Percentiles rank a stretch among this genome's conserved stretches.
Evolutionary conservation across 176 grass and related monocot genomes (phyloP).

Genomic region (Eragrostis curvula): DNA sequence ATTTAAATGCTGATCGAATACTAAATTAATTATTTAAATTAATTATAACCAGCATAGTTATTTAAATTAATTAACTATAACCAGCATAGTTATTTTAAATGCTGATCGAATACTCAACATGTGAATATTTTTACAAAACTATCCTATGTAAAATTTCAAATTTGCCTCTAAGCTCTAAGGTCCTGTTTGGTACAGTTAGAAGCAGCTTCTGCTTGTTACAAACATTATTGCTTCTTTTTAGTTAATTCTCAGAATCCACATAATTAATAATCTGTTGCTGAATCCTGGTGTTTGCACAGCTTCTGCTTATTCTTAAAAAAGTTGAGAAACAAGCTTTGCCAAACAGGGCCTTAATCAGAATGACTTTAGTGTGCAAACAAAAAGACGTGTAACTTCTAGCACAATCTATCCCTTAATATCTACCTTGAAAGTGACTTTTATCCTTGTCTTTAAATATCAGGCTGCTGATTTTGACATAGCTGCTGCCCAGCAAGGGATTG

Average conservation of each 20-base stretch:
- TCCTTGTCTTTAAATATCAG: conserved; percentile 29
- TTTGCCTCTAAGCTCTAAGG: conserved; percentile 1
- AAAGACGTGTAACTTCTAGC: not conserved
- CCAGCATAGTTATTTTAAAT: not conserved
- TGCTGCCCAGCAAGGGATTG: conserved; percentile 77
- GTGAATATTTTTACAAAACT: not conserved
- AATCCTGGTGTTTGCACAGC: too few species aligned
- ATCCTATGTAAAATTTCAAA: not conserved
- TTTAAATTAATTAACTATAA: not conserved
- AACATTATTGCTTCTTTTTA: too few species aligned
- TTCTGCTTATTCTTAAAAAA: too few species aligned
- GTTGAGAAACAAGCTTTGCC: not conserved
- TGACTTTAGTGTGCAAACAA: too few species aligned
- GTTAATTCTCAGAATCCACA: too few species aligned
- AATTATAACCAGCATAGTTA: not conserved
- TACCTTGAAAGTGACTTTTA: not conserved
- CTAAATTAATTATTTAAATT: conserved; percentile 18
- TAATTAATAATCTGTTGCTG: too few species aligned
- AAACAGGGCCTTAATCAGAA: too few species aligned
- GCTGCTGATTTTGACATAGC: conserved; percentile 77
- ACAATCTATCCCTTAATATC: not conserved
- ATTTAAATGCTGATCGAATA: too few species aligned
- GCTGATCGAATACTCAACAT: not conserved
- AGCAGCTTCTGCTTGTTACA: too few species aligned
- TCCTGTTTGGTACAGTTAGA: too few species aligned